Evolutionary conservation across 345 rosid species (phyloP), one percentile per base, ranked within the genome.

Genomic region (Gossypium herbaceum): DNA sequence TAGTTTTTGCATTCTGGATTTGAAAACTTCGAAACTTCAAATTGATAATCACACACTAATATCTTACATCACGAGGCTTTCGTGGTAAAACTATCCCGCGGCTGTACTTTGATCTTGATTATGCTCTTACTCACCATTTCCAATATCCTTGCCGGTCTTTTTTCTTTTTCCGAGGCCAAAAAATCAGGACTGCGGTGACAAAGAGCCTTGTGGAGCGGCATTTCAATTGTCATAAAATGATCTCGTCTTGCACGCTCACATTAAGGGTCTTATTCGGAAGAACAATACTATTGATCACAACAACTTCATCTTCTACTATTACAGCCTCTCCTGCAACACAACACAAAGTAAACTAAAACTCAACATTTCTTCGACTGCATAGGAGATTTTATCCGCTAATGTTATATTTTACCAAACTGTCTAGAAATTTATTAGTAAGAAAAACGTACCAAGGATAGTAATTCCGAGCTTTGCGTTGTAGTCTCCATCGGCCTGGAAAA

Each of bases 261-360:
- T 86, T 88, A 13, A 91, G 89, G 51, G 82, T 84, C 76, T 91
- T 89, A 57, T 89, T 85, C 27, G 90, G 94, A 50, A 93, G 98
- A 75, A 93, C 94, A 57, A 93, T 93, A 85, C 97, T 82, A 82
- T 88, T 89, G 72, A 80, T 81, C 61, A 93, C 84, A 34, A 87
- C 86, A 3, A 88, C 91, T 84, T 87, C 94, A 79, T 93, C 94
- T 82, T 93, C 98, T 9, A 91, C 97, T 0, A 76, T 84, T n/a
- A 89, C 98, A 54, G 88, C 90, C 79, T 91, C 94, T 54, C 97
- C 97, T 93, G 85, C 89, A 88, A 3, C 29, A 73, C 88, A 88
- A 3, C 29, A 73, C 22, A 55, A 43, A 66, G 45, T 44, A 24
- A 52, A 44, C 52, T 16, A 47, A 2, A 39, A n/a, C 39, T 22